phyloP scores from a whole-genome alignment of 2,329 filamentous ascomycete species.

The Arthrinium puccinioides region DNA sequence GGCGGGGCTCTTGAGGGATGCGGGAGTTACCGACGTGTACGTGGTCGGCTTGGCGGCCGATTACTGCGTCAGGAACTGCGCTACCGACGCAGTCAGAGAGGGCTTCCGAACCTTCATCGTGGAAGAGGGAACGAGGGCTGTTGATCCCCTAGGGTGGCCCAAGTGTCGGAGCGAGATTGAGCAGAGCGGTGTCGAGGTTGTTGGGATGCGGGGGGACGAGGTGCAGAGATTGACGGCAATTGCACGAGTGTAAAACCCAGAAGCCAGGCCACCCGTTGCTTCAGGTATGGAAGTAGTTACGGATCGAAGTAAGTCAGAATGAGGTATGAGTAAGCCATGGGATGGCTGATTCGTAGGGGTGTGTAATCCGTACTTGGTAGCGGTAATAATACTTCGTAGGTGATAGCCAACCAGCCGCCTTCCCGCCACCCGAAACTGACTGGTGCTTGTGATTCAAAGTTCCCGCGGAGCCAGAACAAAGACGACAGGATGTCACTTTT shows the following conservation, averaged over 20 bases:
- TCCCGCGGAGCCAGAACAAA: too few species aligned
- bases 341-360: too few species aligned
- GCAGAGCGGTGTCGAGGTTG: conserved; percentile 52
- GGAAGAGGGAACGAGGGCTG: conserved; percentile 69
- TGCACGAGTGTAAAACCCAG: neutral
- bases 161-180: conserved; percentile 45
- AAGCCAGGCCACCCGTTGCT: neutral
- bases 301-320: too few species aligned
- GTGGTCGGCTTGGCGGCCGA: conserved; percentile 82
- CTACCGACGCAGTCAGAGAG: conserved; percentile 65
- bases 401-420: too few species aligned
- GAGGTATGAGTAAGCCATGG: too few species aligned
- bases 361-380: too few species aligned
- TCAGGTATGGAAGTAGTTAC: too few species aligned
- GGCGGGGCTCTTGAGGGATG: conserved; percentile 44
- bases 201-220: conserved; percentile 49
- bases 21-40: conserved; percentile 68
- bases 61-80: conserved; percentile 81
- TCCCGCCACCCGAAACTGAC: too few species aligned
- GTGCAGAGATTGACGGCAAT: conserved; percentile 24
- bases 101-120: conserved; percentile 75
- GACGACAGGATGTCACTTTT: too few species aligned
- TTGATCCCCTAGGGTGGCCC: conserved; percentile 56
- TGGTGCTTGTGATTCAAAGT: too few species aligned
- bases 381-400: too few species aligned